A percentile compares a stretch with the other conserved stretches of the same genome.
Conservation (phyloP, 148 eudicot species). For the Camellia sinensis region DNA sequence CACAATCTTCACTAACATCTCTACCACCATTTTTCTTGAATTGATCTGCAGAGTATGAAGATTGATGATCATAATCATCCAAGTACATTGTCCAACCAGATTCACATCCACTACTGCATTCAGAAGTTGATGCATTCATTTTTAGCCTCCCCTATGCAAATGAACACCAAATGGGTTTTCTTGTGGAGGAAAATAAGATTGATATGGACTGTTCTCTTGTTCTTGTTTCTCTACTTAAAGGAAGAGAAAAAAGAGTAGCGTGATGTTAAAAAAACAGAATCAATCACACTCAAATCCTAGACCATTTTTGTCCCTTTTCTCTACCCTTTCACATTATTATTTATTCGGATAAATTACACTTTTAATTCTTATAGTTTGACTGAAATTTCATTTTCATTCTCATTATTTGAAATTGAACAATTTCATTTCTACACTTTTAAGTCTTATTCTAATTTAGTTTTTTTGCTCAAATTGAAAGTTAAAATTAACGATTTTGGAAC, state of each 20-base stretch:
- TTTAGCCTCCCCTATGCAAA: neutral
- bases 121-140: constrained; percentile 58
- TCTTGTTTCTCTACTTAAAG: constrained; percentile 26
- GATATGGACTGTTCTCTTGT: neutral
- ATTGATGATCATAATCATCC: constrained; percentile 31
- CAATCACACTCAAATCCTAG: constrained; percentile 38
- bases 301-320: constrained; percentile 43
- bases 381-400: too few species aligned
- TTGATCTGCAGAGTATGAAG: constrained; percentile 34
- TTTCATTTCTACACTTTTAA: too few species aligned
- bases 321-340: constrained; percentile 27
- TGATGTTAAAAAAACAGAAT: constrained; percentile 19
- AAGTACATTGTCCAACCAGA: constrained; percentile 89
- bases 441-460: too few species aligned
- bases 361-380: too few species aligned
- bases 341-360: too few species aligned
- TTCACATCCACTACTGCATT: constrained; percentile 66
- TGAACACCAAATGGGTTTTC: neutral
- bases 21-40: constrained; percentile 7
- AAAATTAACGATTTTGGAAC: too few species aligned
- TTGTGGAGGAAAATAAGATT: constrained; percentile 10
- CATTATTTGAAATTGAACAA: too few species aligned
- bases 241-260: constrained; percentile 5
- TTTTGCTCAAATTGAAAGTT: too few species aligned
- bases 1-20: neutral